Conservation (phyloP, 1,139 yeast genomes). For the Diutina ranongensis region DNA sequence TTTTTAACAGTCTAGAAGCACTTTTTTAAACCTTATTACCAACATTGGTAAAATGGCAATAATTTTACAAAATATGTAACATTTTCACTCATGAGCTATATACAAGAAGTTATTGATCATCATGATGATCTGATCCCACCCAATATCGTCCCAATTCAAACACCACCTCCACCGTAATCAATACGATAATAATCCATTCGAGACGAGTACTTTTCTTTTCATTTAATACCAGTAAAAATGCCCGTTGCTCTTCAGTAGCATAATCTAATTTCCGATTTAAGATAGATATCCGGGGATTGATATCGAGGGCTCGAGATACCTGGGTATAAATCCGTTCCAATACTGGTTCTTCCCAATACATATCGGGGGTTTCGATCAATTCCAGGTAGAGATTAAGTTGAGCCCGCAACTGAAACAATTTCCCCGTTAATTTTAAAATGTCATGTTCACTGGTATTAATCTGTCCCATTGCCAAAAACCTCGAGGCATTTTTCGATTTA, state of each 20-base stretch:
- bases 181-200: slow-evolving; percentile 78
- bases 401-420: slow-evolving; percentile 64
- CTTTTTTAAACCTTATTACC: no score
- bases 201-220: slow-evolving; percentile 68
- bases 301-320: slow-evolving; percentile 62
- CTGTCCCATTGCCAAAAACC: slow-evolving; percentile 12
- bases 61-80: no score
- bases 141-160: slow-evolving; percentile 56
- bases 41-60: no score
- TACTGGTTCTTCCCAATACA: slow-evolving; percentile 87
- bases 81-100: no score
- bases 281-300: slow-evolving; percentile 64
- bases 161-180: slow-evolving; percentile 75
- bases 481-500: background rate
- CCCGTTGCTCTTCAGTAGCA: slow-evolving; percentile 80
- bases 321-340: slow-evolving; percentile 64
- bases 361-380: slow-evolving; percentile 81
- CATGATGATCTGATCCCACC: no score
- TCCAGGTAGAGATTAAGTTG: slow-evolving; percentile 80
- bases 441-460: slow-evolving; percentile 51
- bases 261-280: slow-evolving; percentile 79
- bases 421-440: slow-evolving; percentile 60
- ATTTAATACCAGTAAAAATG: slow-evolving; percentile 59
- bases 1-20: no score
- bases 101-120: no score